Evolutionary conservation across 176 grass and related monocot genomes (phyloP).

Genomic region (Hyparrhenia diplandra): DNA sequence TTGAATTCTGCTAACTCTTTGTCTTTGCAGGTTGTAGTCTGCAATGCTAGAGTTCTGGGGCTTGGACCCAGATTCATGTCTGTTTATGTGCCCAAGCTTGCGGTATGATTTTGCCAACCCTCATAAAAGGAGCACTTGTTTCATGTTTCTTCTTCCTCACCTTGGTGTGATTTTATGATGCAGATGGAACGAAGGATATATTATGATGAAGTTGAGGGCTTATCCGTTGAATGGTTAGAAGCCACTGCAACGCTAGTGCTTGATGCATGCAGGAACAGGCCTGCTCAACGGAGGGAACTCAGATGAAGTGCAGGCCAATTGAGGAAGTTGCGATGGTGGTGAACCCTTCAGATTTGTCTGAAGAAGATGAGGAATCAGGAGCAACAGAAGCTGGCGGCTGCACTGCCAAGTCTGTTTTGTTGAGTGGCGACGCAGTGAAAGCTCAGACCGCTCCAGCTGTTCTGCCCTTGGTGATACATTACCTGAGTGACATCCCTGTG

Average conservation of each 20-base stretch:
- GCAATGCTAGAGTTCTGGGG: slow-evolving; percentile 79
- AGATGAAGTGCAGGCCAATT: slow-evolving; percentile 47
- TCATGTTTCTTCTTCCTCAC: background rate
- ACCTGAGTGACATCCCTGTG: slow-evolving; percentile 72
- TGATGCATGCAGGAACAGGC: slow-evolving; percentile 55
- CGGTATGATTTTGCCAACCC: slow-evolving; percentile 42
- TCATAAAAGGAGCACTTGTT: background rate
- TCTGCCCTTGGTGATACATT: slow-evolving; percentile 69
- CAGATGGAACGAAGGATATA: slow-evolving; percentile 91
- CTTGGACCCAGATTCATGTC: slow-evolving; percentile 95
- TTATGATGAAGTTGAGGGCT: slow-evolving; percentile 84
- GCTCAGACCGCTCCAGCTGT: slow-evolving; percentile 36
- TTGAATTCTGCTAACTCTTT: background rate
- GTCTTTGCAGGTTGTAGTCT: slow-evolving; percentile 58
- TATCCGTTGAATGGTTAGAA: slow-evolving; percentile 82
- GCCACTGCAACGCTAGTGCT: slow-evolving; percentile 71
- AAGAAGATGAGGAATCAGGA: slow-evolving; percentile 40
- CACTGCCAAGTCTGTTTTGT: slow-evolving; percentile 25
- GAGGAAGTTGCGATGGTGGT: slow-evolving; percentile 70
- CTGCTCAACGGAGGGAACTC: slow-evolving; percentile 44
- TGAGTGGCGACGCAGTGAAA: slow-evolving; percentile 28
- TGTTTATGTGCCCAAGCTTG: slow-evolving; percentile 77
- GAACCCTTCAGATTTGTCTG: slow-evolving; percentile 60
- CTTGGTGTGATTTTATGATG: slow-evolving; percentile 32
- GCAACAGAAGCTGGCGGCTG: background rate